These are phyloP conservation scores for Haplosporangium sp. DNA, from an alignment of 371 early-diverging fungal species.

Conservation along the genomic window DNA sequence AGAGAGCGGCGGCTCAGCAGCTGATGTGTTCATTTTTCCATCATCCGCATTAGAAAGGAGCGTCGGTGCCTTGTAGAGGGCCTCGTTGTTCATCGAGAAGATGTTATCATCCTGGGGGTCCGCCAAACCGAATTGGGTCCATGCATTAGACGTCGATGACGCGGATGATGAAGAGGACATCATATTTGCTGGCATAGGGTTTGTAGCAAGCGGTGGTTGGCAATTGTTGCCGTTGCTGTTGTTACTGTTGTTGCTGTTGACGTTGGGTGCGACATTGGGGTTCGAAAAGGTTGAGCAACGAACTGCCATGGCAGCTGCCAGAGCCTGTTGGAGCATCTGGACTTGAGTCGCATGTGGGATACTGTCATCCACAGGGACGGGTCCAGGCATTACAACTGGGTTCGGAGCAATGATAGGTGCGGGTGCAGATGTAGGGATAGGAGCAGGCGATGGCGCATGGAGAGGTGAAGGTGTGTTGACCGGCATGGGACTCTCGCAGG, in stretches of 20 bases:
- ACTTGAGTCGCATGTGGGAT: conserved; percentile 47
- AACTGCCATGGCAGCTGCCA: conserved; percentile 45
- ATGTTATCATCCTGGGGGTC: conserved; percentile 16
- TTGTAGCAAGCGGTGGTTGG: conserved; percentile 1
- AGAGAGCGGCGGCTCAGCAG: conserved; percentile 8
- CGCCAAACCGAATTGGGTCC: conserved; percentile 37
- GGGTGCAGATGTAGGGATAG: not conserved
- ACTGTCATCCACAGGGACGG: conserved; percentile 40
- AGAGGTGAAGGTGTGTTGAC: too few relatives aligned
- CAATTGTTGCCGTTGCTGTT: conserved; percentile 7
- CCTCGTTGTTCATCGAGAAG: conserved; percentile 41
- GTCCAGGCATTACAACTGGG: conserved; percentile 26
- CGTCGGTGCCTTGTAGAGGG: conserved; percentile 41
- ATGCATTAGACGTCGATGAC: conserved; percentile 27
- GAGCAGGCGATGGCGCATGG: too few relatives aligned
- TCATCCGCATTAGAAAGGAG: conserved; percentile 18
- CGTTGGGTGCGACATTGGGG: not conserved
- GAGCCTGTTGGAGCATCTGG: conserved; percentile 49
- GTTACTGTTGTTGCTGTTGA: not conserved
- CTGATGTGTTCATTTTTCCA: conserved; percentile 4
- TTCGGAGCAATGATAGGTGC: conserved; percentile 10
- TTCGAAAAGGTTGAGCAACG: conserved; percentile 10
- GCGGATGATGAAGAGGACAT: conserved; percentile 17
- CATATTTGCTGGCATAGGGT: conserved; percentile 14
- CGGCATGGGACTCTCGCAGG: conserved; percentile 13